phyloP scores from a whole-genome alignment of 2,329 filamentous ascomycete genomes.

The Aspergillus sp. region DNA sequence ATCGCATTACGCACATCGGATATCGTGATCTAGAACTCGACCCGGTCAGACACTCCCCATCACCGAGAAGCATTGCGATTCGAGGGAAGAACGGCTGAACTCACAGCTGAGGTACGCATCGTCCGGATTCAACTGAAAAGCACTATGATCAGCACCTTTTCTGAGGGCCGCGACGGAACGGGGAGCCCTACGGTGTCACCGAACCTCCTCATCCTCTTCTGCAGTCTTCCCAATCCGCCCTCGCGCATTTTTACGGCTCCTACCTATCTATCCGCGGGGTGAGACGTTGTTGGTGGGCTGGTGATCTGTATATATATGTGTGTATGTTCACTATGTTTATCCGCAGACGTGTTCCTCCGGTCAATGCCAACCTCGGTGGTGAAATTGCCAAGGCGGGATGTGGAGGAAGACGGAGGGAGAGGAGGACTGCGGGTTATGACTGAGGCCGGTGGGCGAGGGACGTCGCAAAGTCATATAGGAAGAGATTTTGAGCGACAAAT shows the following conservation, averaged over 20 bases:
- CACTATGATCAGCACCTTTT: neutral
- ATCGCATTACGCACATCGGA: constrained; percentile 53
- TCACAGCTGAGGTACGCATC: constrained; percentile 70
- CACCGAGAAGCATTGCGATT: neutral
- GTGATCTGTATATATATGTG: neutral
- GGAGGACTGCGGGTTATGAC: neutral
- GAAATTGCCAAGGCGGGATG: neutral
- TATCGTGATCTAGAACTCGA: constrained; percentile 56
- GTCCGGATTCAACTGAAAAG: constrained; percentile 54
- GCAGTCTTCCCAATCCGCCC: constrained; percentile 28
- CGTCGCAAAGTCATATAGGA: neutral
- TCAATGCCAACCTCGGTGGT: neutral
- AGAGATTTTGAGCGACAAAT: neutral
- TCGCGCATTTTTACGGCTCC: constrained; percentile 20
- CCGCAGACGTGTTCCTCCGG: neutral
- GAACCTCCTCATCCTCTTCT: constrained; percentile 36
- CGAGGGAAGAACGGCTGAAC: constrained; percentile 29
- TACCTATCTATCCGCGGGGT: neutral
- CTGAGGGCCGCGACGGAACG: neutral
- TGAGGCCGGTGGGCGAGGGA: neutral
- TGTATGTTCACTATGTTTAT: neutral
- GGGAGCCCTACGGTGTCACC: constrained; percentile 33
- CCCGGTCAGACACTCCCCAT: constrained; percentile 11
- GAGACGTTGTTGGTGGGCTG: neutral
- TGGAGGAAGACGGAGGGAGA: neutral